Evolutionary conservation across 257 asterid genomes (phyloP).

Genomic region (Solanum gandarillasii): DNA sequence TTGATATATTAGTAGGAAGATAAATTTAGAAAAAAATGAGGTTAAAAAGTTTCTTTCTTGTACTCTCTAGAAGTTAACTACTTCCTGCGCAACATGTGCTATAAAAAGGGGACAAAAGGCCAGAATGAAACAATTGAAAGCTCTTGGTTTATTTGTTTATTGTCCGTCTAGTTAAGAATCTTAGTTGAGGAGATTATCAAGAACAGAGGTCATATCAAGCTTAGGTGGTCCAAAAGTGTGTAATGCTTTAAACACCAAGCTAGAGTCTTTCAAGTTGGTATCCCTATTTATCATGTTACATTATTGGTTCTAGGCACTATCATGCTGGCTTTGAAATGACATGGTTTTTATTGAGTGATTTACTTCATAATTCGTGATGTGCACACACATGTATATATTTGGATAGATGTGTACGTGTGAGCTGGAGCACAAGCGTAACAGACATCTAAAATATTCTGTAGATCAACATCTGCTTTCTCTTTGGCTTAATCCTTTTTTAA

Average conservation of each 20-base stretch:
- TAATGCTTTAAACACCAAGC: neutral
- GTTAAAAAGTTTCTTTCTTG: neutral
- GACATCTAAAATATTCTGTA: neutral
- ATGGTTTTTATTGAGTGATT: neutral
- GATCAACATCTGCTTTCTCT: neutral
- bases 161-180: neutral
- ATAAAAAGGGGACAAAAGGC: neutral
- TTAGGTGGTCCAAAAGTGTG: neutral
- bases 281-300: neutral
- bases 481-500: neutral
- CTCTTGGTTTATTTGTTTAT: neutral
- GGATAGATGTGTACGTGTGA: neutral
- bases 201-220: neutral
- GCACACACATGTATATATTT: neutral
- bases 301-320: neutral
- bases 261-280: neutral
- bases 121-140: neutral
- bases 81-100: neutral
- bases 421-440: neutral
- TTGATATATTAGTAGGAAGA: neutral
- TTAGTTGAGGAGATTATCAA: neutral
- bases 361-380: neutral
- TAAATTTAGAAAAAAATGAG: neutral
- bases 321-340: neutral
- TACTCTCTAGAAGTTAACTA: neutral